Base-by-base conservation (phyloP, 495 filamentous ascomycete genomes). In the Platismatia glauca region DNA sequence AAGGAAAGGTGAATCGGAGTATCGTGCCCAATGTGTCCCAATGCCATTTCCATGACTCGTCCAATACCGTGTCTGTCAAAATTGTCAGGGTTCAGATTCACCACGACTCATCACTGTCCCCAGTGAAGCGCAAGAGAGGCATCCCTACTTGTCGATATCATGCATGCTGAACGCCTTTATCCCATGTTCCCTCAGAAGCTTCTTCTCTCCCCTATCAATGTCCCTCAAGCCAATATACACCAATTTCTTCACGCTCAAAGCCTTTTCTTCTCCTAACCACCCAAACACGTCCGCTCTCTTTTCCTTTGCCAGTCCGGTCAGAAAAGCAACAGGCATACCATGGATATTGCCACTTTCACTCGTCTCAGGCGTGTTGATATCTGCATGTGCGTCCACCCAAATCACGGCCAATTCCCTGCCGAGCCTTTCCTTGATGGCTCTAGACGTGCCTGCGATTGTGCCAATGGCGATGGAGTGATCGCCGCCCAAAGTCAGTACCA, bases 151-250 rank as follows among this genome's bases (percentile, higher is more conserved):
- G 71, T 99, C 94, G 74, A 99, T 89, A 73, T 97, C 94, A 72
- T 97, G 92, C 94, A 97, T 99, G 74, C 87, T 92, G 70, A 97
- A 99, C 8, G 93, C 95, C 76, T 88, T 91, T 75, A 99, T 91
- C 3, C 87, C 86, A 66, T 99, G 77, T 65, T 97, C 89, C 59
- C 86, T 81, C 61, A 99, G 75, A 41, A 96, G 86, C 74, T 81
- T 80, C 86, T 97, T 99, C 82, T 99, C 94, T 2, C 85, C 89
- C 9, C 81, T 74, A 69, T 99, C 94, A 24, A 97, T 90, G 75
- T 99, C 94, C 27, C 94, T 78, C 71, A 99, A 77, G 24, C 92
- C 94, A 70, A 99, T 99, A 74, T 99, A 99, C 39, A 99, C 95
- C 65, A 99, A 77, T 77, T 96, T 97, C 75, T 82, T 88, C 55